Evolutionary conservation across 371 early-diverging fungal species (phyloP).

Genomic region (Zychaea mexicana): DNA sequence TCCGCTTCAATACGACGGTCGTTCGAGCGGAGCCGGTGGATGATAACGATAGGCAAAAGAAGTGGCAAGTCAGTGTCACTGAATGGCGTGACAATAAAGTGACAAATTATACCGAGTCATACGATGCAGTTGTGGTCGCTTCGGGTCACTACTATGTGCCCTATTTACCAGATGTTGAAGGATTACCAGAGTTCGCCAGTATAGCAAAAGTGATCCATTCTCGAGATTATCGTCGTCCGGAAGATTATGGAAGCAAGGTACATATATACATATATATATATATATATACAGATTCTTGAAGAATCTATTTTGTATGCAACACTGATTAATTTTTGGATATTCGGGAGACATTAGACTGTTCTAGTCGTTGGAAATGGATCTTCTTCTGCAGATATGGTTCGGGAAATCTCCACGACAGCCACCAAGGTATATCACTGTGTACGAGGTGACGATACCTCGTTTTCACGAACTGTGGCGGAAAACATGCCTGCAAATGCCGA

Average conservation of each 20-base stretch:
- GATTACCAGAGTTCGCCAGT: conserved; percentile 25
- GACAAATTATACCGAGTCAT: conserved; percentile 21
- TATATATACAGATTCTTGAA: no score
- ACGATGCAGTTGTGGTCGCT: conserved; percentile 63
- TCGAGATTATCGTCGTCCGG: conserved; percentile 55
- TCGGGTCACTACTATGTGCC: conserved; percentile 63
- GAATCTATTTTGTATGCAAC: no score
- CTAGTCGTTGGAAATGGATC: conserved; percentile 53
- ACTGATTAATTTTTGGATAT: no score
- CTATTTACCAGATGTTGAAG: conserved; percentile 55
- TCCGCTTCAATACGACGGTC: conserved; percentile 54
- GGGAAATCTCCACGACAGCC: conserved; percentile 45
- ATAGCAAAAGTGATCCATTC: conserved; percentile 45
- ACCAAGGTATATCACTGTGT: conserved; percentile 46
- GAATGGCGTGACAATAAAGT: conserved; percentile 5
- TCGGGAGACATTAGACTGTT: conserved; percentile 31
- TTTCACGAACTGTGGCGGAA: conserved; percentile 18
- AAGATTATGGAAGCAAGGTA: conserved; percentile 43
- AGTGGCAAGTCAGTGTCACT: conserved; percentile 23
- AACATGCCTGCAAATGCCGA: conserved; percentile 12
- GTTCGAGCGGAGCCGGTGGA: conserved; percentile 21
- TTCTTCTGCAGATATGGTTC: conserved; percentile 50
- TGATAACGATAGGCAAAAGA: conserved; percentile 21
- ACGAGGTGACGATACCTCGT: conserved; percentile 25
- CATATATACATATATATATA: background rate